Evolutionary conservation across 768 basidiomycete species (phyloP), one percentile per base, ranked within the genome.

Genomic region (Leccinum obscurum): DNA sequence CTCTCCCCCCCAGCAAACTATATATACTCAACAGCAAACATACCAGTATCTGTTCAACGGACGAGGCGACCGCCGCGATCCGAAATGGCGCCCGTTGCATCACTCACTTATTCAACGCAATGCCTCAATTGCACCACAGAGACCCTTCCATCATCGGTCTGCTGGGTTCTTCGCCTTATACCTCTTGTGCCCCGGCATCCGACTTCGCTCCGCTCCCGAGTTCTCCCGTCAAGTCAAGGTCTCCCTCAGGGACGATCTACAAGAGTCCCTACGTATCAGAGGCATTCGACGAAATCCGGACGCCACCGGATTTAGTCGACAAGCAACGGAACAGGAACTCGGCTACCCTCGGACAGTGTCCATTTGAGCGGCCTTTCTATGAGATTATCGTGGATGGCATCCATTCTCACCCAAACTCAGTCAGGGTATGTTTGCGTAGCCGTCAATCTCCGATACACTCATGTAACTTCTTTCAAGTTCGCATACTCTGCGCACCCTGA

Each of bases 81-180:
- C 74, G 80, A 17, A 79, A 80, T 58, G 93, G 93, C 20, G 90
- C 92, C 6, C 81, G 85, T n/a, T 83, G 93, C 59, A 92, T 95
- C 64, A 95, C 94, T 0, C 94, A 95, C 74, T 78, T 95, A 26
- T 95, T 93, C 85, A 96, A 96, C 65, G 92, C 93, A 7, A 94
- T 94, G 93, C 90, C 90, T 14, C 90, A 90, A 66, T 74, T 92
- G 41, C 90, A 95, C 71, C 93, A 96, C 70, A 84, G 94, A 35
- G 93, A 95, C 71, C 93, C 94, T 11, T 91, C 91, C 11, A 92
- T 95, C 68, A 93, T 95, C 58, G 94, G 94, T 28, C 81, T 95
- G 8, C 76, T 96, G 55, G 92, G 92, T 28, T 84, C 92, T 44
- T 88, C 88, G 14, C 89, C 88, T 2, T 81, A 85, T 68, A 74